Evolutionary conservation across 1,284 basidiomycete species (phyloP).

Genomic region (Fomes fomentarius): DNA sequence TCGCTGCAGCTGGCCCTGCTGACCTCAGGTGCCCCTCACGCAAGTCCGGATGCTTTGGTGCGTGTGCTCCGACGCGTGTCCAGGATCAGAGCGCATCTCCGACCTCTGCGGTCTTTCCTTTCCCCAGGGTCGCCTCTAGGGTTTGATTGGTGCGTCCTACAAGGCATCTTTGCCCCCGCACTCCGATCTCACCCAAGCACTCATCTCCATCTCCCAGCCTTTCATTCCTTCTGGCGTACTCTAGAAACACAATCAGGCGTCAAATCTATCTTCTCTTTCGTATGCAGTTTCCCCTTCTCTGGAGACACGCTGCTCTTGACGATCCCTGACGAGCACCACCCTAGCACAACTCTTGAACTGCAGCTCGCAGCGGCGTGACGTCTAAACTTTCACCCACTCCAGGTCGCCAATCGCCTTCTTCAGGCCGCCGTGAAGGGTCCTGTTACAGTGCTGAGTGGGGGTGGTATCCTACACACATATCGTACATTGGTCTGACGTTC

Average conservation of each 20-base stretch:
- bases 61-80: constrained; percentile 1
- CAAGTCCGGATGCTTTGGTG: too few relatives aligned
- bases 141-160: not conserved
- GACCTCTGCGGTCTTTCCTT: not conserved
- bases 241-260: not conserved
- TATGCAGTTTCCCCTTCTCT: not conserved
- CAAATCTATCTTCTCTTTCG: not conserved
- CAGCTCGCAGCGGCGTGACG: not conserved
- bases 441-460: constrained; percentile 1
- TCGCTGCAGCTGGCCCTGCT: not conserved
- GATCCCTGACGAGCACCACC: not conserved
- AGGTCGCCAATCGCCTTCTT: not conserved
- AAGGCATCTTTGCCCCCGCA: constrained; percentile 2
- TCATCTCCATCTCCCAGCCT: too few relatives aligned
- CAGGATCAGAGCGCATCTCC: not conserved
- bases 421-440: not conserved
- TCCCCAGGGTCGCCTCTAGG: not conserved
- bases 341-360: not conserved
- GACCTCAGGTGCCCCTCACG: too few relatives aligned
- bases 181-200: not conserved
- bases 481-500: constrained; percentile 10
- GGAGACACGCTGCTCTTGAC: not conserved
- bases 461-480: constrained; percentile 9
- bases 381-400: not conserved
- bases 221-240: not conserved